These are phyloP conservation scores for Aspergillus cavernicola DNA, from an alignment of 495 filamentous ascomycete genomes.

Conservation along the genomic window DNA sequence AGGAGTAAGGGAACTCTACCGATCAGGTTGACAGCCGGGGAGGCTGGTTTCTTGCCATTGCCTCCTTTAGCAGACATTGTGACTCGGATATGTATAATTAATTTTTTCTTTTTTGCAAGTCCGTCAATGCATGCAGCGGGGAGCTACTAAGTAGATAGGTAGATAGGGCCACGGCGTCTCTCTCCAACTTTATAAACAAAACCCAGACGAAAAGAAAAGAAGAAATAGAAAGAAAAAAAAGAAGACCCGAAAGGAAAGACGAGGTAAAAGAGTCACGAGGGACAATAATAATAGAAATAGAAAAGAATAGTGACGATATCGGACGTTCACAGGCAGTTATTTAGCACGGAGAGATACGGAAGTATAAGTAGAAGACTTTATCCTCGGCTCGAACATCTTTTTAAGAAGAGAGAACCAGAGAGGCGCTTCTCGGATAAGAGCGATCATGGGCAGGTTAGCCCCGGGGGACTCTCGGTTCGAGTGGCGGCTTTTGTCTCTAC, in stretches of 20 bases:
- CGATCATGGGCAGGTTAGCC: conserved; percentile 14
- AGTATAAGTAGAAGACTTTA: conserved; percentile 20
- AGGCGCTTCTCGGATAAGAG: conserved; percentile 17
- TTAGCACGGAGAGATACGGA: conserved; percentile 25
- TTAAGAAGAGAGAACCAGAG: conserved; percentile 4
- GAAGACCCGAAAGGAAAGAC: conserved; percentile 1
- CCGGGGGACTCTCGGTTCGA: conserved; percentile 18
- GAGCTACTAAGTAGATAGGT: too few species aligned
- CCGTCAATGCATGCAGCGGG: too few species aligned
- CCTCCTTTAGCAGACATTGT: conserved; percentile 66
- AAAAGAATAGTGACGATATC: conserved; percentile 17
- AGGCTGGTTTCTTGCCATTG: conserved; percentile 74
- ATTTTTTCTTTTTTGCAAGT: conserved; percentile 13
- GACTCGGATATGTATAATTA: conserved; percentile 15
- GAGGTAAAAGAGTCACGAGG: conserved; percentile 11
- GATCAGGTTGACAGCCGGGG: conserved; percentile 89
- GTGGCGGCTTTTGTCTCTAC: conserved; percentile 28
- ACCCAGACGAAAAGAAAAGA: conserved; percentile 4
- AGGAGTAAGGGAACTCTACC: conserved; percentile 48
- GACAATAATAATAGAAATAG: neutral
- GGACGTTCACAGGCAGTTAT: conserved; percentile 19
- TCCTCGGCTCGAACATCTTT: conserved; percentile 13
- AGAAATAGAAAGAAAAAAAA: conserved; percentile 8
- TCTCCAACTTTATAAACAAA: too few species aligned
- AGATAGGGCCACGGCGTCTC: too few species aligned